Conservation (phyloP, 352 stramenopile genomes). For the Phytophthora citricola region DNA sequence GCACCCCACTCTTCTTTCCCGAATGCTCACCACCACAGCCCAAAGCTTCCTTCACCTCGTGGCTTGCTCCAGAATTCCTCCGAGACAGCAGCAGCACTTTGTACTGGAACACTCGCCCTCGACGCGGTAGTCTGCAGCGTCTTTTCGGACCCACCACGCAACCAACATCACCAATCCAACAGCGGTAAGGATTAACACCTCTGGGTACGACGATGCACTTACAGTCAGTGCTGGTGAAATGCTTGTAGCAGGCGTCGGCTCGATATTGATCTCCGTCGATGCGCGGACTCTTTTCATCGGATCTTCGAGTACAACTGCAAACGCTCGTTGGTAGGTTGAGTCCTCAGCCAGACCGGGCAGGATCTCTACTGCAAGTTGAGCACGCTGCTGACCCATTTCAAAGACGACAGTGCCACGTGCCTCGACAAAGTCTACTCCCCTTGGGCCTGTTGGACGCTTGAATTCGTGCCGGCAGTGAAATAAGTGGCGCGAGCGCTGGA, state of each 20-base stretch:
- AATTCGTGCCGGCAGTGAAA: conserved; percentile 11
- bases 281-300: conserved; percentile 3
- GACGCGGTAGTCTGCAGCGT: conserved; percentile 4
- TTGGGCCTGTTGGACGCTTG: conserved; percentile 14
- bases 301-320: conserved; percentile 25
- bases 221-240: background rate
- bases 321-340: conserved; percentile 12
- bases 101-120: conserved; percentile 56
- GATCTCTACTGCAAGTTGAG: conserved; percentile 35
- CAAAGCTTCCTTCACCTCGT: conserved; percentile 9
- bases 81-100: conserved; percentile 39
- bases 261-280: conserved; percentile 30
- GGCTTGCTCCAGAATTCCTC: conserved; percentile 17
- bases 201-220: conserved; percentile 1
- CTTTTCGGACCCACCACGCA: conserved; percentile 20
- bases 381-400: conserved; percentile 19
- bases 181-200: conserved; percentile 6
- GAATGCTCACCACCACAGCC: background rate
- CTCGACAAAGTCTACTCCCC: conserved; percentile 34
- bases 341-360: conserved; percentile 23
- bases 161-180: conserved; percentile 23
- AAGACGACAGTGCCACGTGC: conserved; percentile 35
- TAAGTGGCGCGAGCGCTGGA: conserved; percentile 25
- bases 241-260: conserved; percentile 1
- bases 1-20: conserved; percentile 18